phyloP scores from a whole-genome alignment of 1,139 yeast species.

The Ashbya aceris region DNA sequence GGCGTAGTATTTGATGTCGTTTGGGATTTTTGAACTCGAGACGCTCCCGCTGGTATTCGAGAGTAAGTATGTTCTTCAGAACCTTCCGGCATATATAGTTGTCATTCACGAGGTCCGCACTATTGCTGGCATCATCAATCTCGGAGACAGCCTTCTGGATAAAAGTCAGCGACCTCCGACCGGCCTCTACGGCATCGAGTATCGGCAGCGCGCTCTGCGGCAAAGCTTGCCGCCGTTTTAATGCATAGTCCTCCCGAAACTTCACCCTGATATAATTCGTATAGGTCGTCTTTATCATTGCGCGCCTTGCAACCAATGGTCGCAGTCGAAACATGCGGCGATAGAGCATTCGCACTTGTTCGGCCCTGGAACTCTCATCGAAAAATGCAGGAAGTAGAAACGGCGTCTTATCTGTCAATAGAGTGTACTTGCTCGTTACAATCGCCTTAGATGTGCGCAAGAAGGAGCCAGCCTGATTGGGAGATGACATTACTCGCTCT shows the following conservation, averaged over 20 bases:
- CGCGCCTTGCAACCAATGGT: constrained; percentile 21
- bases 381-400: constrained; percentile 10
- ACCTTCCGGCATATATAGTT: constrained; percentile 17
- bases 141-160: constrained; percentile 17
- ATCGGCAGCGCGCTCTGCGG: background rate
- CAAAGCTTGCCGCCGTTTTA: constrained; percentile 13
- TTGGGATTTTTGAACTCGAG: constrained; percentile 1
- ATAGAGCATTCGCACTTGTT: constrained; percentile 13
- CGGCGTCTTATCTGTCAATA: constrained; percentile 12
- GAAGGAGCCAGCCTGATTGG: too few relatives aligned
- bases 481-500: too few relatives aligned
- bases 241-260: constrained; percentile 21
- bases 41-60: constrained; percentile 19
- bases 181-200: constrained; percentile 5
- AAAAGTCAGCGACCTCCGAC: constrained; percentile 18
- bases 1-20: background rate
- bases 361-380: constrained; percentile 7
- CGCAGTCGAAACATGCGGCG: constrained; percentile 22
- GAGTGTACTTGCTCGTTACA: constrained; percentile 12
- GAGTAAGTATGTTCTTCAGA: constrained; percentile 22
- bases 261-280: constrained; percentile 23
- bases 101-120: constrained; percentile 10
- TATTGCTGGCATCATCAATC: constrained; percentile 4
- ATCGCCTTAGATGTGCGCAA: constrained; percentile 17
- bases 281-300: constrained; percentile 21